A percentile compares a stretch with the other conserved stretches of the same genome.
phyloP scores from a whole-genome alignment of 2,329 filamentous ascomycete genomes.

The Teratosphaeria gauchensis region DNA sequence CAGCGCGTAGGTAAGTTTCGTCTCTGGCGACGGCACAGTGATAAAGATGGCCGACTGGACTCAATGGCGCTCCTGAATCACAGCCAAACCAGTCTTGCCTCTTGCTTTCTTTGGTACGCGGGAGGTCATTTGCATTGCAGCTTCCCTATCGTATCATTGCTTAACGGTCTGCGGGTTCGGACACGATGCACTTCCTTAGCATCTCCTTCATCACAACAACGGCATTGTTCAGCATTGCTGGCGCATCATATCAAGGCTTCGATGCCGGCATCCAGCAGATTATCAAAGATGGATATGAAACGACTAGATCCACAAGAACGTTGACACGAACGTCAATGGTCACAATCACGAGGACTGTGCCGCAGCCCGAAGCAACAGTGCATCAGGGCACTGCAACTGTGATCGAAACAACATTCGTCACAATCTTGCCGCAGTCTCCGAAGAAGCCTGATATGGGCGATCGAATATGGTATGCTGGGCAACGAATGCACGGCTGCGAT shows the following conservation, averaged over 20 bases:
- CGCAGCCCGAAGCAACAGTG: not conserved
- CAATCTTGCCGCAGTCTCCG: not conserved
- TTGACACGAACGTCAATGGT: not conserved
- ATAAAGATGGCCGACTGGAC: not conserved
- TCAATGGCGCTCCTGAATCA: not conserved
- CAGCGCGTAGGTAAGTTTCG: slow-evolving; percentile 2
- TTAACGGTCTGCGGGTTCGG: not conserved
- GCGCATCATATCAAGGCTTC: not conserved
- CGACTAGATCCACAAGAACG: slow-evolving; percentile 1
- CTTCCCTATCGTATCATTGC: not conserved
- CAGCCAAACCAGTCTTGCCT: not conserved
- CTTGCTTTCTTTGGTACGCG: not conserved
- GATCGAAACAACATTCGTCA: not conserved
- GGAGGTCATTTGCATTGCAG: not conserved
- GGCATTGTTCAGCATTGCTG: not conserved
- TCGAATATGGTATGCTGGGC: slow-evolving; percentile 5
- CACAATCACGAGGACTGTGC: not conserved
- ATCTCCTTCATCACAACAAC: not conserved
- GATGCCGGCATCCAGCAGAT: slow-evolving; percentile 4
- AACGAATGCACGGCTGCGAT: slow-evolving; percentile 3
- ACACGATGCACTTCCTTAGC: not conserved
- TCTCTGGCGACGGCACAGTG: not conserved
- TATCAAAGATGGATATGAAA: not conserved
- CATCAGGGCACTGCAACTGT: not conserved
- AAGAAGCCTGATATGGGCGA: not conserved